A percentile compares a stretch with the other conserved stretches of the same genome.
Evolutionary conservation across 768 basidiomycete genomes (phyloP).

Genomic region (Pleurotus eryngii): DNA sequence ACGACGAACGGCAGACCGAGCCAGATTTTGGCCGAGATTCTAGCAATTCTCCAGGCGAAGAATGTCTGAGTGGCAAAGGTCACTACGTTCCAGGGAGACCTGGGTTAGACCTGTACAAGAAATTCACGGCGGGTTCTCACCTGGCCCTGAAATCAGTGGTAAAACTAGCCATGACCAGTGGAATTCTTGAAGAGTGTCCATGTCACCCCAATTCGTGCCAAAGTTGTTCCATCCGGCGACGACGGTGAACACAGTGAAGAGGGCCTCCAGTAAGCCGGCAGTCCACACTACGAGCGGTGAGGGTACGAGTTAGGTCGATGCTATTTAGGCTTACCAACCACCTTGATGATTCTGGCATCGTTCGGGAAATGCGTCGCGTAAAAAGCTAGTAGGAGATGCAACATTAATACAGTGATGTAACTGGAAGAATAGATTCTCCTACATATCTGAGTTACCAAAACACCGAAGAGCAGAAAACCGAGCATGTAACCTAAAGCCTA

Average conservation of each 20-base stretch:
- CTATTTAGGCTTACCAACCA: background rate
- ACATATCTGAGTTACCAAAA: background rate
- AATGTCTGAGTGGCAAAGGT: background rate
- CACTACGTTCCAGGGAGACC: background rate
- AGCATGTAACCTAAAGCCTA: background rate
- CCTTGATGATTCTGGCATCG: background rate
- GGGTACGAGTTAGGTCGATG: background rate
- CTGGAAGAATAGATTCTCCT: background rate
- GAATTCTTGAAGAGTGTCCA: constrained; percentile 6
- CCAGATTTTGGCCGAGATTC: background rate
- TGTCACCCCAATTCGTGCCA: constrained; percentile 18
- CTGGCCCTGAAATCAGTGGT: background rate
- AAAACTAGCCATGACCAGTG: constrained; percentile 14
- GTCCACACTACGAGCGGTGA: background rate
- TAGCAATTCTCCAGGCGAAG: constrained; percentile 4
- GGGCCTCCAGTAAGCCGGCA: constrained; percentile 11
- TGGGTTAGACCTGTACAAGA: background rate
- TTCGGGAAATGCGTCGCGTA: background rate
- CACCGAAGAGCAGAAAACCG: background rate
- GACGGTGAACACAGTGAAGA: constrained; percentile 13
- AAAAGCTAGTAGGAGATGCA: background rate
- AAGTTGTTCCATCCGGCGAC: constrained; percentile 14
- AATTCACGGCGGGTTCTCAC: background rate
- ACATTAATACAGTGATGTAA: background rate
- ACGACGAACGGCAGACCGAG: background rate